Evolutionary conservation across 1,284 basidiomycete genomes (phyloP).

Genomic region (Heliocybe sulcata): DNA sequence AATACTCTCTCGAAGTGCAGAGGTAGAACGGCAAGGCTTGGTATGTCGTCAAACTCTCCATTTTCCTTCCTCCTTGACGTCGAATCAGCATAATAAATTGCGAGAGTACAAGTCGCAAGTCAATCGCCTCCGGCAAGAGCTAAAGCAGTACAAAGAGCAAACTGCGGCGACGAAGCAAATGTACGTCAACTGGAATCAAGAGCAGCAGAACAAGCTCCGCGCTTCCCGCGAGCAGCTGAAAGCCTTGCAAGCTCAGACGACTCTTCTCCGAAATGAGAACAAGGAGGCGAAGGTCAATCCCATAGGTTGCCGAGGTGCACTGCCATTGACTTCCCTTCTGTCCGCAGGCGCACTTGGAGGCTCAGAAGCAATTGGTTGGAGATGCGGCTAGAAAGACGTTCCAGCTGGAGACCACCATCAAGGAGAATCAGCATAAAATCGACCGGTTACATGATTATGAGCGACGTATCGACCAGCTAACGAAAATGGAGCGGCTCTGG

Average conservation of each 20-base stretch:
- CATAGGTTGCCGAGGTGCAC: background rate
- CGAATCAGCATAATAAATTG: constrained; percentile 62
- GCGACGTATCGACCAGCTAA: constrained; percentile 62
- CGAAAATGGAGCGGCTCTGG: constrained; percentile 67
- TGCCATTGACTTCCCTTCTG: constrained; percentile 3
- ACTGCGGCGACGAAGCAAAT: constrained; percentile 56
- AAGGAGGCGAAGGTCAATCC: constrained; percentile 51
- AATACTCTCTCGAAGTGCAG: constrained; percentile 64
- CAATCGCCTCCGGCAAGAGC: constrained; percentile 49
- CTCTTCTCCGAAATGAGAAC: constrained; percentile 52
- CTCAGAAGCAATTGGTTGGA: constrained; percentile 59
- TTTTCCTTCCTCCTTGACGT: background rate
- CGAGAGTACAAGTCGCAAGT: constrained; percentile 66
- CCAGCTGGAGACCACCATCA: constrained; percentile 54
- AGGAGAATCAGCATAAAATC: constrained; percentile 68
- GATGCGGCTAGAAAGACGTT: constrained; percentile 55
- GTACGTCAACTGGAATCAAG: constrained; percentile 66
- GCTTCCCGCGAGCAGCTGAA: constrained; percentile 65
- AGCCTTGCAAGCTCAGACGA: constrained; percentile 54
- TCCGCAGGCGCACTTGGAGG: constrained; percentile 55
- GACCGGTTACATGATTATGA: constrained; percentile 69
- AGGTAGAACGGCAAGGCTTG: constrained; percentile 74
- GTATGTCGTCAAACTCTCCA: constrained; percentile 33
- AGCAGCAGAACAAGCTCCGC: constrained; percentile 59
- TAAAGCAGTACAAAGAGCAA: constrained; percentile 58